These are phyloP conservation scores for Trichoderma harzianum DNA, from an alignment of 2,329 filamentous ascomycete species.

Conservation along the genomic window DNA sequence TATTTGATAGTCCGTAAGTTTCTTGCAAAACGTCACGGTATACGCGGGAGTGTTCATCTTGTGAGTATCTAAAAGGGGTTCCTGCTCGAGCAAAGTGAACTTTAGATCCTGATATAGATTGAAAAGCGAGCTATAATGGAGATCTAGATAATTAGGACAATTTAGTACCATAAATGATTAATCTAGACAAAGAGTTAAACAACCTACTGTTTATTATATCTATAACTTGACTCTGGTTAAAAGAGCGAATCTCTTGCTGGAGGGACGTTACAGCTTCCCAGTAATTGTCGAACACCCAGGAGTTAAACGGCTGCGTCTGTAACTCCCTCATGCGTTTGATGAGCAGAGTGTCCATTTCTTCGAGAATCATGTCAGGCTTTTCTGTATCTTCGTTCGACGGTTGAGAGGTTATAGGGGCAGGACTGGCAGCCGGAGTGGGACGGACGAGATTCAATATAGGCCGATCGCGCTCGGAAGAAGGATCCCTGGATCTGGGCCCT, in stretches of 20 bases:
- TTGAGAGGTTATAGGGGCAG: not conserved
- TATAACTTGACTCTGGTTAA: too few relatives aligned
- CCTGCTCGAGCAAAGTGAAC: not conserved
- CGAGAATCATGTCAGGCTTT: not conserved
- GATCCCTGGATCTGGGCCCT: rapidly evolving
- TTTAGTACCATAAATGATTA: rapidly evolving
- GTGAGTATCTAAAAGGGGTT: not conserved
- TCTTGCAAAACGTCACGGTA: not conserved
- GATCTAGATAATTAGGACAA: not conserved
- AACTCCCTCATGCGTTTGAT: too few relatives aligned
- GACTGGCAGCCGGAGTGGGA: not conserved
- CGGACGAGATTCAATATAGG: not conserved
- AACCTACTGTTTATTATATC: not conserved
- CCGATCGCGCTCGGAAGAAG: not conserved
- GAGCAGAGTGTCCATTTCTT: too few relatives aligned
- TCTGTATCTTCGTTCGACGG: not conserved
- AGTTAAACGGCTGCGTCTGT: too few relatives aligned
- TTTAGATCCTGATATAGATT: not conserved
- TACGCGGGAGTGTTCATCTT: not conserved
- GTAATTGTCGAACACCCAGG: too few relatives aligned
- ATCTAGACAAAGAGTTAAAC: not conserved
- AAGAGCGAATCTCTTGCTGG: too few relatives aligned
- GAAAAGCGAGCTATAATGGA: not conserved
- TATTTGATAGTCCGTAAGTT: not conserved
- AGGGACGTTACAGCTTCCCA: too few relatives aligned